A percentile compares a stretch with the other conserved stretches of the same genome.
Conservation (phyloP, 2,329 filamentous ascomycete species). For the Venturia carpophila region DNA sequence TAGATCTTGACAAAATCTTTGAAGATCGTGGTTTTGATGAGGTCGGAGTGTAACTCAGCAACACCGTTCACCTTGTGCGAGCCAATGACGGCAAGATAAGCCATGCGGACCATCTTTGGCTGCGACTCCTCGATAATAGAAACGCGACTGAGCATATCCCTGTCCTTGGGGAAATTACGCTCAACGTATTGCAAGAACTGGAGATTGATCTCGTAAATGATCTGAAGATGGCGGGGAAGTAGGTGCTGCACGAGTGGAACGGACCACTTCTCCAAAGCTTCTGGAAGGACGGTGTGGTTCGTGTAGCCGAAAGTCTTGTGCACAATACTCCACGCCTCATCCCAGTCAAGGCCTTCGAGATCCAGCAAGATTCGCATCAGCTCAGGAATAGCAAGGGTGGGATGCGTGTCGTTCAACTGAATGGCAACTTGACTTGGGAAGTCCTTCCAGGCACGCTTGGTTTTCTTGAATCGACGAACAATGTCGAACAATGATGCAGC, state of each 20-base stretch:
- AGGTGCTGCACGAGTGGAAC: constrained; percentile 88
- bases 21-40: constrained; percentile 99
- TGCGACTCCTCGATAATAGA: constrained; percentile 97
- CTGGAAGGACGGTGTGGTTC: constrained; percentile 95
- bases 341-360: constrained; percentile 85
- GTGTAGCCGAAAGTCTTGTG: constrained; percentile 79
- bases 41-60: constrained; percentile 90
- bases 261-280: constrained; percentile 97
- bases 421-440: constrained; percentile 95
- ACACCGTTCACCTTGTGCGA: constrained; percentile 99
- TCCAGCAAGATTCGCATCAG: constrained; percentile 88
- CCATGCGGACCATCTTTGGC: constrained; percentile 98
- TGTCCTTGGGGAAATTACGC: constrained; percentile 79
- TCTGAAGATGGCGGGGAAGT: constrained; percentile 86
- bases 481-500: constrained; percentile 95
- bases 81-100: constrained; percentile 85
- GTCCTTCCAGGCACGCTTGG: constrained; percentile 79
- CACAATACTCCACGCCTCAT: constrained; percentile 70
- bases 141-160: constrained; percentile 76
- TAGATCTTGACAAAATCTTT: constrained; percentile 96
- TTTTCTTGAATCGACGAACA: constrained; percentile 96
- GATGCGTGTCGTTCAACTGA: constrained; percentile 96
- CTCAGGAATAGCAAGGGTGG: constrained; percentile 91
- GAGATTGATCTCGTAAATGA: constrained; percentile 97
- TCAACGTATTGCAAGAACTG: constrained; percentile 88